phyloP scores from a whole-genome alignment of 805 yeast species.

The Myxozyma udenii region DNA sequence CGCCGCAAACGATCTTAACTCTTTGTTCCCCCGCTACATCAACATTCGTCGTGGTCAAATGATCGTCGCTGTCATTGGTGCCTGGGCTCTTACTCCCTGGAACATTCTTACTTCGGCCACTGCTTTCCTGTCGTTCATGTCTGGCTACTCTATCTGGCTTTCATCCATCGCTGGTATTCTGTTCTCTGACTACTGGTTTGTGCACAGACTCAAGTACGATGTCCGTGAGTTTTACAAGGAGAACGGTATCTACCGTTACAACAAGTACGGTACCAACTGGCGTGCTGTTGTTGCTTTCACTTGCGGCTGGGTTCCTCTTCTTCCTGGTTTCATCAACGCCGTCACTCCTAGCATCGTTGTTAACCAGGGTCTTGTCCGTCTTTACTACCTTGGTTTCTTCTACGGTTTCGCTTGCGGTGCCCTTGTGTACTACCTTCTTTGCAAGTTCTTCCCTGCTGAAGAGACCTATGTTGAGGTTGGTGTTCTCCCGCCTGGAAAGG shows the following conservation, averaged over 20 bases:
- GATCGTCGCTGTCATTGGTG: conserved; percentile 68
- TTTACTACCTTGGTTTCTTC: conserved; percentile 31
- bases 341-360: conserved; percentile 11
- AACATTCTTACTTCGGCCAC: conserved; percentile 65
- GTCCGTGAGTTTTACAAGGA: conserved; percentile 45
- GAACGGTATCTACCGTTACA: conserved; percentile 44
- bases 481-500: conserved; percentile 14
- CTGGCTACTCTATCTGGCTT: conserved; percentile 81
- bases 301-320: conserved; percentile 30
- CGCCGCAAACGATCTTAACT: conserved; percentile 50
- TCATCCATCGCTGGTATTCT: conserved; percentile 80
- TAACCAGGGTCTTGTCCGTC: conserved; percentile 8
- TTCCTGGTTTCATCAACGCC: conserved; percentile 25
- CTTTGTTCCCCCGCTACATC: conserved; percentile 47
- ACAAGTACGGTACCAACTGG: conserved; percentile 45
- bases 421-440: conserved; percentile 16
- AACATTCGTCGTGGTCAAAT: conserved; percentile 61
- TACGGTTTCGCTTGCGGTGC: conserved; percentile 28
- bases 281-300: conserved; percentile 43
- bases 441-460: conserved; percentile 17
- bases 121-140: conserved; percentile 71
- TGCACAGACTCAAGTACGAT: conserved; percentile 44
- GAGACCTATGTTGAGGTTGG: conserved; percentile 17
- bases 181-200: conserved; percentile 41
- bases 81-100: conserved; percentile 76